phyloP scores from a whole-genome alignment of 2,329 filamentous ascomycete genomes.

The Rhinocladiella mackenziei region DNA sequence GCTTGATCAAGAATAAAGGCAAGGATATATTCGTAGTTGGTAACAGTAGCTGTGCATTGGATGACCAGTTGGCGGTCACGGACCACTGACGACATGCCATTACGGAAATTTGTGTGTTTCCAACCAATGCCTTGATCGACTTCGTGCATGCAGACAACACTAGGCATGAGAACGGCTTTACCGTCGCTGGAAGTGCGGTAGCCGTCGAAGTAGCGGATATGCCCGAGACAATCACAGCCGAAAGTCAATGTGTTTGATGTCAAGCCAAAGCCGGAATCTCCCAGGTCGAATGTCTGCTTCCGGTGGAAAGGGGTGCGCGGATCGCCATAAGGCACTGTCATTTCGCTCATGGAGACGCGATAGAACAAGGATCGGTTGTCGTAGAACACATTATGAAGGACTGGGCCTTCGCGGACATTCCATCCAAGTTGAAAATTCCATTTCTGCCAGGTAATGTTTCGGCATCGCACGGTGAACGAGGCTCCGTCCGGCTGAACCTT shows the following conservation, averaged over 20 bases:
- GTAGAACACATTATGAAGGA: constrained; percentile 64
- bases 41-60: constrained; percentile 64
- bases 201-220: constrained; percentile 63
- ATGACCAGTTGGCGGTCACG: constrained; percentile 61
- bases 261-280: constrained; percentile 63
- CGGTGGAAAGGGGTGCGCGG: constrained; percentile 62
- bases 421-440: too few relatives aligned
- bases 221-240: constrained; percentile 65
- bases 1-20: constrained; percentile 62
- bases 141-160: constrained; percentile 66
- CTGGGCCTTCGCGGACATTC: too few relatives aligned
- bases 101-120: constrained; percentile 69
- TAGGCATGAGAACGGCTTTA: constrained; percentile 48
- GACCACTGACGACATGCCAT: constrained; percentile 58
- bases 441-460: too few relatives aligned
- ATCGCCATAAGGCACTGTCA: constrained; percentile 67
- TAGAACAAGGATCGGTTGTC: constrained; percentile 63
- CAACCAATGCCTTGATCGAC: constrained; percentile 65
- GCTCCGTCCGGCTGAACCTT: too few relatives aligned
- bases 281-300: constrained; percentile 70
- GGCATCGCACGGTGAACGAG: too few relatives aligned
- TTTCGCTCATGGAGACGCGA: constrained; percentile 64
- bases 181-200: constrained; percentile 54
- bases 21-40: constrained; percentile 69
- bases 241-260: constrained; percentile 64